These are phyloP conservation scores for Aspergillus fructus DNA, from an alignment of 2,329 filamentous ascomycete genomes.

Conservation along the genomic window DNA sequence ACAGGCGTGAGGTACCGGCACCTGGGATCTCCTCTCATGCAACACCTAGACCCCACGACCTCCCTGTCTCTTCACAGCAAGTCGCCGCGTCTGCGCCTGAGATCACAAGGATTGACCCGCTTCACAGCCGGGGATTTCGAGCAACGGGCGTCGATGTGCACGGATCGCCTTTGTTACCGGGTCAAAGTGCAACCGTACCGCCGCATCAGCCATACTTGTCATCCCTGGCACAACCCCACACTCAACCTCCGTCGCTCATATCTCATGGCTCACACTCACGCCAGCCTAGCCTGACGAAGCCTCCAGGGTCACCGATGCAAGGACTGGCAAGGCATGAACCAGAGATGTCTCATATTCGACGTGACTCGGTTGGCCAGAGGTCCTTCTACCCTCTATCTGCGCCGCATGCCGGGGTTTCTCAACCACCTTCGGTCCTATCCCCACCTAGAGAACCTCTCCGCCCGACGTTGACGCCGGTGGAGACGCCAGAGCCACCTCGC, in stretches of 20 bases:
- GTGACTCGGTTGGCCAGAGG: conserved; percentile 35
- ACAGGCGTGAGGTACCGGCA: conserved; percentile 32
- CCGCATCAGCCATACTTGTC: conserved; percentile 31
- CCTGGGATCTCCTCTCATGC: conserved; percentile 24
- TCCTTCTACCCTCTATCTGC: conserved; percentile 31
- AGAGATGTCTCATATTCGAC: conserved; percentile 36
- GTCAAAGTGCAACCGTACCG: conserved; percentile 16
- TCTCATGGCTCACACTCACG: conserved; percentile 34
- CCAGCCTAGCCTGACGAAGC: conserved; percentile 34
- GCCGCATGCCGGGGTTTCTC: conserved; percentile 27
- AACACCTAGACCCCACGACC: conserved; percentile 28
- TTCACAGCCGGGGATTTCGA: conserved; percentile 25
- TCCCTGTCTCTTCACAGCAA: conserved; percentile 32
- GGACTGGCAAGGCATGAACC: conserved; percentile 29
- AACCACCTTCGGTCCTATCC: conserved; percentile 31
- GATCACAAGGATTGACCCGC: conserved; percentile 35
- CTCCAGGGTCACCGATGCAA: conserved; percentile 36
- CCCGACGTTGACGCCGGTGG: conserved; percentile 31
- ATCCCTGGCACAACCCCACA: conserved; percentile 7
- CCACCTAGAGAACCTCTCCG: conserved; percentile 38
- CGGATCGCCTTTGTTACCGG: conserved; percentile 22
- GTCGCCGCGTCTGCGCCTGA: conserved; percentile 28
- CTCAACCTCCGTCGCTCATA: conserved; percentile 28
- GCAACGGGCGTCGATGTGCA: conserved; percentile 21
- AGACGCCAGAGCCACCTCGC: conserved; percentile 36